Base-by-base conservation (phyloP, 1,284 basidiomycete species). In the Moesziomyces sp. region DNA sequence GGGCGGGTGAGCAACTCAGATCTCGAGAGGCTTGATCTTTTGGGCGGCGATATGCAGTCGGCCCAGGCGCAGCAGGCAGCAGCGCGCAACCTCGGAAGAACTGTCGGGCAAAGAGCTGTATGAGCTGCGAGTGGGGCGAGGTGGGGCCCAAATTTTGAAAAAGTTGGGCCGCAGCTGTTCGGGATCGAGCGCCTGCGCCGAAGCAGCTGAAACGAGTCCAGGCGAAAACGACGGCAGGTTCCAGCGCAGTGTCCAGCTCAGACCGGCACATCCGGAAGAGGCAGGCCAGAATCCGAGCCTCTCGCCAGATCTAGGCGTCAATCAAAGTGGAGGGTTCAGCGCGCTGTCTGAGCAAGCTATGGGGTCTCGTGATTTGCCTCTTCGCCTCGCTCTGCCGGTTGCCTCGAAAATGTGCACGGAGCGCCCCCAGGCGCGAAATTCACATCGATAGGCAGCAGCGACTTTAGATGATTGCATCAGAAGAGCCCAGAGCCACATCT, bases 61-160 rank as follows among this genome's bases (percentile, higher is more conserved):
- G 38, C 30, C 30, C 30, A 33, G 30, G 30, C 30, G 38, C 38
- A 40, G 14, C 14, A 40, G 18, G 16, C 16, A 40, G 16, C 38
- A 40, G 38, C 38, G 14, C 38, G 38, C 38, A 16, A 18, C 16
- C 38, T 40, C 38, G 38, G 38, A 40, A 40, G 38, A 40, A 40
- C 16, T 16, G 38, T 16, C 38, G 38, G 18, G 38, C 38, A 18
- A 16, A 16, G 38, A 4, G 38, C 38, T 13, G 30, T 11, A 13
- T 33, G 30, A 33, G 7, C 14, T 18, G 38, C 14, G 38, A 40
- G 16, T 40, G 38, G 16, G 16, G 26, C 26, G 18, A 40, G 38
- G 38, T 40, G 38, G 38, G 38, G 38, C 38, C 38, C 38, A 40
- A 40, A 40, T 40, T 40, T 40, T 40, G 38, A 40, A 40, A 40